These are phyloP conservation scores for Tranzscheliella williamsii DNA, from an alignment of 1,284 basidiomycete genomes.

Conservation along the genomic window DNA sequence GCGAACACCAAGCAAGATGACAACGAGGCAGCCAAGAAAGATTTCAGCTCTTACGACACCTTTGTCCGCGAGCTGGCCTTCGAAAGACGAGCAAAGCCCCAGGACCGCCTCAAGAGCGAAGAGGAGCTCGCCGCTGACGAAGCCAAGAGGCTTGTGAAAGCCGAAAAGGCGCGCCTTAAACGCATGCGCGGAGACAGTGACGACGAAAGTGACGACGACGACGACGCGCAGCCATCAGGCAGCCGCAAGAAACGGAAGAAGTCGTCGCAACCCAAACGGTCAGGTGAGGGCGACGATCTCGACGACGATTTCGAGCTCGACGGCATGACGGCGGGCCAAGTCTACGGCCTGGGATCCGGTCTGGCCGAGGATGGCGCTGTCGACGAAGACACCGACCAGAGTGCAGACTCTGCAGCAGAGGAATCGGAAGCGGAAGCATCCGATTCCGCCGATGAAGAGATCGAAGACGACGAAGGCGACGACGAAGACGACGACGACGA, in stretches of 20 bases:
- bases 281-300: conserved; percentile 74
- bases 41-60: conserved; percentile 73
- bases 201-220: conserved; percentile 60
- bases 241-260: conserved; percentile 44
- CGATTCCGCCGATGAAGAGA: conserved; percentile 31
- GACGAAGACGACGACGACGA: conserved; percentile 63
- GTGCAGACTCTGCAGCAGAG: conserved; percentile 52
- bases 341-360: conserved; percentile 50
- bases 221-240: conserved; percentile 37
- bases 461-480: conserved; percentile 13
- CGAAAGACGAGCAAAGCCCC: conserved; percentile 89
- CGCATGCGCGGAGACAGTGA: conserved; percentile 85
- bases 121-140: conserved; percentile 89
- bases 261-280: conserved; percentile 64
- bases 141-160: conserved; percentile 81
- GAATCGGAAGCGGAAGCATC: conserved; percentile 61
- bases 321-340: conserved; percentile 45
- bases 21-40: conserved; percentile 14
- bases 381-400: conserved; percentile 53
- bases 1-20: conserved; percentile 4
- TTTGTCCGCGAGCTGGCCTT: conserved; percentile 89
- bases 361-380: conserved; percentile 58
- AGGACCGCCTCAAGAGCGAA: conserved; percentile 93
- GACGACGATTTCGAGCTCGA: conserved; percentile 78
- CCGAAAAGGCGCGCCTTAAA: conserved; percentile 76